phyloP scores from a whole-genome alignment of 345 rosid species.

The Eucalyptus marginata region DNA sequence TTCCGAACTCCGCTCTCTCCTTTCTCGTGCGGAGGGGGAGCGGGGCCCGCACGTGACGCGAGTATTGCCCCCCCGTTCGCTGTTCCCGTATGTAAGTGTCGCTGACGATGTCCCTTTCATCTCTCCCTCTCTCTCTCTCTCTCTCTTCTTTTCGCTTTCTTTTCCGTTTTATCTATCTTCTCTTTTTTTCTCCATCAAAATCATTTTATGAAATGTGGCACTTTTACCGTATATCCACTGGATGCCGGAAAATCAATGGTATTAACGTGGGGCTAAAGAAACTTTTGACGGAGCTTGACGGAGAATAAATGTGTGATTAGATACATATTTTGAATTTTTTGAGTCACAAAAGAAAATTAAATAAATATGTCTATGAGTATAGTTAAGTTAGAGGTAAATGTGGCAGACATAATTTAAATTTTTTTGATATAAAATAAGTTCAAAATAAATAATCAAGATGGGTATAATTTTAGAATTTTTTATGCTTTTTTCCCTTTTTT shows the following conservation, averaged over 20 bases:
- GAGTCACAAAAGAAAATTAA: too few relatives aligned
- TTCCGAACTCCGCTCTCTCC: background rate
- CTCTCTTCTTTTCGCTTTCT: background rate
- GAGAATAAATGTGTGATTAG: too few relatives aligned
- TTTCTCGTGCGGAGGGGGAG: background rate
- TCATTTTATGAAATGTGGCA: background rate
- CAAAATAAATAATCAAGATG: rapidly evolving
- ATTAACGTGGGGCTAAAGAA: background rate
- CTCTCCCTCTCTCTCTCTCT: background rate
- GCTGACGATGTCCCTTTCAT: background rate
- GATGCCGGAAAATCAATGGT: background rate
- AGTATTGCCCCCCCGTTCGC: background rate
- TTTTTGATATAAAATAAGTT: background rate
- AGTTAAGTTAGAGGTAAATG: background rate
- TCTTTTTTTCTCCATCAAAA: background rate
- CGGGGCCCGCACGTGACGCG: background rate
- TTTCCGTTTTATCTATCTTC: background rate
- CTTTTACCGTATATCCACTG: too few relatives aligned
- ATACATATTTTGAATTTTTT: too few relatives aligned
- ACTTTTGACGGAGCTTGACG: rapidly evolving
- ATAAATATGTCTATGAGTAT: too few relatives aligned
- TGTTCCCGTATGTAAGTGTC: background rate
- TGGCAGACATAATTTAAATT: rapidly evolving
- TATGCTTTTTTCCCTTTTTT: rapidly evolving
- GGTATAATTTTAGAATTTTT: background rate